phyloP scores from a whole-genome alignment of 331 rosid genomes.

The Pyrus hybrid region DNA sequence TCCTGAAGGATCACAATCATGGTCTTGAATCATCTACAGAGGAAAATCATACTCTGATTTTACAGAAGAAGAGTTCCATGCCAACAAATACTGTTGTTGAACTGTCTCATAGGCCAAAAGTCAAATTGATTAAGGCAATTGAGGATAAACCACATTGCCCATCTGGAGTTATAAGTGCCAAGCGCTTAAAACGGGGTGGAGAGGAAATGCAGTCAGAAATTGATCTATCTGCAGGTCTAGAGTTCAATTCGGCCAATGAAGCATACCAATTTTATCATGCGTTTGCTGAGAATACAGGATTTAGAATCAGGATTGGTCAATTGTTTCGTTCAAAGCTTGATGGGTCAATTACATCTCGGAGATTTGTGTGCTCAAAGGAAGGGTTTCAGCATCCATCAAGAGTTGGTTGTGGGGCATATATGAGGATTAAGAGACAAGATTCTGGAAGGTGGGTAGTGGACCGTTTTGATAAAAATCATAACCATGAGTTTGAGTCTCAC shows the following conservation, averaged over 20 bases:
- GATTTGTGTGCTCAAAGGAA: slow-evolving; percentile 94
- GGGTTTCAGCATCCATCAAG: slow-evolving; percentile 97
- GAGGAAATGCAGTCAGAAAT: slow-evolving; percentile 35
- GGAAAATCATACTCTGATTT: slow-evolving; percentile 31
- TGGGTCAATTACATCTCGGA: slow-evolving; percentile 73
- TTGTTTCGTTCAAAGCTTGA: slow-evolving; percentile 85
- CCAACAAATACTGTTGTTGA: slow-evolving; percentile 25
- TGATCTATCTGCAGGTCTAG: slow-evolving; percentile 68
- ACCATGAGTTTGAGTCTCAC: slow-evolving; percentile 60
- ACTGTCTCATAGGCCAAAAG: slow-evolving; percentile 43
- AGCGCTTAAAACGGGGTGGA: slow-evolving; percentile 51
- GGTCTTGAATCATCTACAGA: slow-evolving; percentile 38
- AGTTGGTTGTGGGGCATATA: slow-evolving; percentile 86
- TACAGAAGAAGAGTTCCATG: slow-evolving; percentile 28
- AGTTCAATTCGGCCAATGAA: slow-evolving; percentile 75
- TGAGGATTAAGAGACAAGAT: slow-evolving; percentile 85
- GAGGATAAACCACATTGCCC: slow-evolving; percentile 44
- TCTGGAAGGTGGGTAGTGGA: slow-evolving; percentile 88
- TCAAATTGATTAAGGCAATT: slow-evolving; percentile 37
- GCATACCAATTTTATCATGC: slow-evolving; percentile 77
- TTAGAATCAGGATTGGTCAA: slow-evolving; percentile 84
- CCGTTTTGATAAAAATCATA: slow-evolving; percentile 76
- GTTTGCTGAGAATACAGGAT: slow-evolving; percentile 66
- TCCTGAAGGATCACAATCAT: slow-evolving; percentile 77
- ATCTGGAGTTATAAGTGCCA: slow-evolving; percentile 50